Conservation (phyloP, 1,284 basidiomycete genomes). For the Malassezia sp. region DNA sequence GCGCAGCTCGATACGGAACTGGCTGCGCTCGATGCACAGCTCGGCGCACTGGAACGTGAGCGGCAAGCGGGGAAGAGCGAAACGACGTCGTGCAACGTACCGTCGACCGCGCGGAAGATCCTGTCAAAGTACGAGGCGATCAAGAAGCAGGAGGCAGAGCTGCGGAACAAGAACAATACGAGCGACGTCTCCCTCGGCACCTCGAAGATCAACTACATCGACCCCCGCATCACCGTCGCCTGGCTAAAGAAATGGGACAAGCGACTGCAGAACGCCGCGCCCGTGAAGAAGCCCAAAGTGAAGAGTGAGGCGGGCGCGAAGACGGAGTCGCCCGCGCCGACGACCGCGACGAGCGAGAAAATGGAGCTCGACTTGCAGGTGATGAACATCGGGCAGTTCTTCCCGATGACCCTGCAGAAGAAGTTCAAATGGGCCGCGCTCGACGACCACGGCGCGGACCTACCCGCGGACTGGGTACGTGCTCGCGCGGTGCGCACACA, state of each 20-base stretch:
- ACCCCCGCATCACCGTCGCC: slow-evolving; percentile 42
- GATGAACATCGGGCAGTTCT: slow-evolving; percentile 39
- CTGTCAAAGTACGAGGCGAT: slow-evolving; percentile 44
- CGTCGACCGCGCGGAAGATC: slow-evolving; percentile 58
- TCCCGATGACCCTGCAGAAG: slow-evolving; percentile 44
- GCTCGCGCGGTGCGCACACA: too few species aligned
- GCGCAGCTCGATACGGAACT: slow-evolving; percentile 52
- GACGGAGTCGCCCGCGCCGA: slow-evolving; percentile 17
- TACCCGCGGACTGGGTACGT: slow-evolving; percentile 31
- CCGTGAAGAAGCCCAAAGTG: slow-evolving; percentile 23
- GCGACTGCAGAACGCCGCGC: slow-evolving; percentile 19
- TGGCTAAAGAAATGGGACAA: slow-evolving; percentile 46
- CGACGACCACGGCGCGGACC: slow-evolving; percentile 27
- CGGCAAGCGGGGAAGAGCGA: slow-evolving; percentile 63
- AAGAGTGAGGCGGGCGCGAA: slow-evolving; percentile 22
- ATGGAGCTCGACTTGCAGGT: slow-evolving; percentile 40
- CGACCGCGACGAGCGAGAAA: slow-evolving; percentile 34
- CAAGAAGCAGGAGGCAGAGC: slow-evolving; percentile 39
- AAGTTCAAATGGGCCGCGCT: slow-evolving; percentile 43
- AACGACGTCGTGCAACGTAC: slow-evolving; percentile 47
- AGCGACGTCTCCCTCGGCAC: slow-evolving; percentile 42
- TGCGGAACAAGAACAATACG: slow-evolving; percentile 41
- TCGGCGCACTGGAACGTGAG: slow-evolving; percentile 66
- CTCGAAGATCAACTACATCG: slow-evolving; percentile 46
- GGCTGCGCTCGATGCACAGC: slow-evolving; percentile 63